Evolutionary conservation across 306 rosid genomes (phyloP).

Genomic region (Medicago truncatula): DNA sequence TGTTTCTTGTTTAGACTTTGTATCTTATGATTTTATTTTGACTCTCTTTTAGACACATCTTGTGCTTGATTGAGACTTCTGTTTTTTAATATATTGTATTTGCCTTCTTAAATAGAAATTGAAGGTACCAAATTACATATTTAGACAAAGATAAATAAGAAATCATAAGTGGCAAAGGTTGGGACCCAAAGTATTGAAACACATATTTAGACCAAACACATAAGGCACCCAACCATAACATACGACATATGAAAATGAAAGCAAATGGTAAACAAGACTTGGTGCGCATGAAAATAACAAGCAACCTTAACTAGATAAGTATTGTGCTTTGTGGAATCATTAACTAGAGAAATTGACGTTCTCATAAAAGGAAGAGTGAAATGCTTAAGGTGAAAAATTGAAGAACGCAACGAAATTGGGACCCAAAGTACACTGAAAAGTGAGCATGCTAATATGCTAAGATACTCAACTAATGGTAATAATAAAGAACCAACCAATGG

Average conservation of each 20-base stretch:
- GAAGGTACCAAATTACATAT: no score
- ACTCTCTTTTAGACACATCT: no score
- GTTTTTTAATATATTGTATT: no score
- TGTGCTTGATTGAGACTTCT: no score
- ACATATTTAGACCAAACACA: neutral
- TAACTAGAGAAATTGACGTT: slow-evolving; percentile 19
- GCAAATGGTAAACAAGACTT: slow-evolving; percentile 12
- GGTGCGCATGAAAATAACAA: slow-evolving; percentile 12
- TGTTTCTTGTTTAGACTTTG: no score
- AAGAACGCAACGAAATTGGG: slow-evolving; percentile 1
- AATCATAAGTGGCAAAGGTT: no score
- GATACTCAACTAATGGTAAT: slow-evolving; percentile 38
- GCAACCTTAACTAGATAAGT: neutral
- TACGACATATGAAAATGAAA: neutral
- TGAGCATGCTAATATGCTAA: slow-evolving; percentile 19
- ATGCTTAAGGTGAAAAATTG: neutral
- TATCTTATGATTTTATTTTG: no score
- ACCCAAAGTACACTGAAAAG: slow-evolving; percentile 22
- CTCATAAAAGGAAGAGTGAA: neutral
- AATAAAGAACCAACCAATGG: slow-evolving; percentile 37
- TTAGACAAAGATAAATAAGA: no score
- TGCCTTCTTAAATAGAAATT: no score
- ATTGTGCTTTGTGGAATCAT: slow-evolving; percentile 20
- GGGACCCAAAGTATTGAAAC: no score
- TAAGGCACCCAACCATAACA: neutral